Base-by-base conservation (phyloP, 2,329 filamentous ascomycete species). In the Xylaria sp. region DNA sequence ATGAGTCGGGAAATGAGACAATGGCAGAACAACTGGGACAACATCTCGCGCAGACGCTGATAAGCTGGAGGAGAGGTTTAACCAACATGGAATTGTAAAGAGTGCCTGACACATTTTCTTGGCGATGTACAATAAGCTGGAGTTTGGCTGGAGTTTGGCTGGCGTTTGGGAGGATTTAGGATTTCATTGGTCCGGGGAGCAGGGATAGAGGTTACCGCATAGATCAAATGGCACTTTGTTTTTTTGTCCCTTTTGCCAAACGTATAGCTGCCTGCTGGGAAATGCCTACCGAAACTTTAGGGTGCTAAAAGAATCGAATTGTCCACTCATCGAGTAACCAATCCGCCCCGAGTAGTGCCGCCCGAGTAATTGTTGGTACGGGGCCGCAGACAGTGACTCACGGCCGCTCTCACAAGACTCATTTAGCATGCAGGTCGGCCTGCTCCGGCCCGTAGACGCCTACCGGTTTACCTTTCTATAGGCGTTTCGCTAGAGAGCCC, bases 1-100 rank as follows among this genome's bases (percentile, higher is more conserved):
- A 69, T 66, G 66, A 25, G n/a, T 11, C 46, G 8, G 3, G 1
- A 63, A 1, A 13, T 72, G 38, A 58, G 38, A 10, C 49, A 51
- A 25, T 71, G 69, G 70, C 56, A 71, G 3, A 33, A 21, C 10
- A 21, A 44, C 6, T 72, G 52, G 40, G n/a, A 53, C 4, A 38
- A 51, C 1, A 60, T 54, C 29, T 67, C 65, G 3, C 59, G 61
- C 25, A 48, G 27, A 40, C 13, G 21, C 9, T 54, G 44, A 35
- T 37, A 51, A 54, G 35, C 25, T 38, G 38, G 19, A 47, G 55
- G 31, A 47, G 55, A 25, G 40, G 56, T 53, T 54, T 2, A 19
- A 10, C 19, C 1, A 19, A 10, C 7, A 4, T 8, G 25, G 19
- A 11, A 40, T 33, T n/a, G n/a, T 19, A 38, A 48, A 37, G 11